Base-by-base conservation (phyloP, 176 grass and related monocot species). In the Juncus effusus region DNA sequence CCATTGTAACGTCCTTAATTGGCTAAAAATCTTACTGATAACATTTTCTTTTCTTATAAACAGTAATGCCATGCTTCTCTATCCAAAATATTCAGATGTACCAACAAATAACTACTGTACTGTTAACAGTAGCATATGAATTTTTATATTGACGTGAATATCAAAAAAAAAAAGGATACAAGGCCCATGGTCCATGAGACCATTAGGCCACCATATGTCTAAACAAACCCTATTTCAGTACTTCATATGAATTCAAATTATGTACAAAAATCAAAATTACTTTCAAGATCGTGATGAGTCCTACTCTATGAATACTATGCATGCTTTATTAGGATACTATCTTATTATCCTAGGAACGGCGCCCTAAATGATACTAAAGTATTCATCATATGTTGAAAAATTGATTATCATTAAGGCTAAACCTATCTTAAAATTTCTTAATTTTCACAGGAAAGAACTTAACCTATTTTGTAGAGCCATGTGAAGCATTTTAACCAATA, bases 1-100 rank as follows among this genome's bases (percentile, higher is more conserved):
- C 63, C 53, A 67, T 69, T 49, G 60, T 69, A 52, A 59, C 51
- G 14, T 42, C 28, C 50, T 54, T 65, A 37, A 77, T 67, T 77
- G 60, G 56, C 36, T 36, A 6, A 28, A 28, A 28, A 28, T 28
- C 19, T 28, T 28, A 28, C 19, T 28, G 19, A 28, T 28, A 28
- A 28, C 19, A 28, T 28, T 28, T 28, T 28, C 19, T 28, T 28
- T 28, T 28, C 19, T 28, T 28, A 28, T n/a, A n/a, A n/a, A n/a
- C 19, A 28, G 19, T 28, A 28, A 1, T 28, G 19, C 19, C 0
- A 1, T 28, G 19, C 19, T 28, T 28, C 19, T 28, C 19, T 1
- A 28, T 28, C 19, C 19, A 28, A 28, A 28, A 28, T 28, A 28
- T 28, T 28, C 19, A 28, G 19, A 28, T 28, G 19, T 28, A 28